Percentiles rank a stretch among this genome's conserved stretches.
phyloP scores from a whole-genome alignment of 1,139 yeast genomes.

The Entelexis paramagnoliae region DNA sequence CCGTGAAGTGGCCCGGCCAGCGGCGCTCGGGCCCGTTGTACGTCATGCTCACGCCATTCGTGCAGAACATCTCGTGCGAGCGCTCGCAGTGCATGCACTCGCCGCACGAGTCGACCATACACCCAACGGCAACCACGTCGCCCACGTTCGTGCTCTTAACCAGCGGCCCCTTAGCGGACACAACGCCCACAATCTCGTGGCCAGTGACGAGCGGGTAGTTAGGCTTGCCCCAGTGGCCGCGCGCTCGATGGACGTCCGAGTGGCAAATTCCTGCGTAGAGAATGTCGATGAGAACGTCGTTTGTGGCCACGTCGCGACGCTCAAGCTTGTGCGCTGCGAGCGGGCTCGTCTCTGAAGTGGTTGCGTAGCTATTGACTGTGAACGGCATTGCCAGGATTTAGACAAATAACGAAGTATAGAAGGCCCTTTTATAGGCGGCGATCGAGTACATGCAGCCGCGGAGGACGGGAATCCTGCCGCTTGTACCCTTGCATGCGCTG shows the following conservation, averaged over 20 bases:
- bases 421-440: background rate
- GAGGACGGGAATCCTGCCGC: background rate
- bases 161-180: slow-evolving; percentile 41
- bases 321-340: slow-evolving; percentile 15
- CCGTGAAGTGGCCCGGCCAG: slow-evolving; percentile 28
- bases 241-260: slow-evolving; percentile 42
- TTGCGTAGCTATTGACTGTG: slow-evolving; percentile 14
- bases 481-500: no score
- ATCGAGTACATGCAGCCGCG: background rate
- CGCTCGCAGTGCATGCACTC: slow-evolving; percentile 40
- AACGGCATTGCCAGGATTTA: slow-evolving; percentile 7
- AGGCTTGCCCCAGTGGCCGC: slow-evolving; percentile 36
- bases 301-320: slow-evolving; percentile 19
- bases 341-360: background rate
- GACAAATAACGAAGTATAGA: no score
- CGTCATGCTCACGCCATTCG: slow-evolving; percentile 5
- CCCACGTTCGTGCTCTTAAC: slow-evolving; percentile 38
- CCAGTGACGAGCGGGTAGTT: slow-evolving; percentile 35
- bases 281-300: slow-evolving; percentile 39
- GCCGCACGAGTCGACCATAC: slow-evolving; percentile 41
- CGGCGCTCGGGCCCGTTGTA: slow-evolving; percentile 13
- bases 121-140: slow-evolving; percentile 55
- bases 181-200: slow-evolving; percentile 50
- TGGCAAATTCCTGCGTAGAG: slow-evolving; percentile 55
- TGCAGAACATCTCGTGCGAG: slow-evolving; percentile 16